Base-by-base conservation (phyloP, 2,329 filamentous ascomycete species). In the Stagonosporopsis rhizophila region DNA sequence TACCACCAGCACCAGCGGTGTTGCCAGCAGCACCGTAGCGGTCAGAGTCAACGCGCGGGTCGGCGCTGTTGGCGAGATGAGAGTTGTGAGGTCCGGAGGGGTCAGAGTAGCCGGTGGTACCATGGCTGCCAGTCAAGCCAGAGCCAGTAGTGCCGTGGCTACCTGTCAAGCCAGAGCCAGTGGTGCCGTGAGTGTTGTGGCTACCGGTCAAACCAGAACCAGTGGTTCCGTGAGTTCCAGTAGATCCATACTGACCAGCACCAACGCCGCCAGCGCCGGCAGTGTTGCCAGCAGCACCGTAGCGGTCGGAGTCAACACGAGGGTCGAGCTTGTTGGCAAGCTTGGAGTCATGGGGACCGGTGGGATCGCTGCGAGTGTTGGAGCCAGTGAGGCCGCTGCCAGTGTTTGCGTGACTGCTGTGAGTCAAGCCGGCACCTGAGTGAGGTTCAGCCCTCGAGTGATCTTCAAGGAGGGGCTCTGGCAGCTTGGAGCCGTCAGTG, bases 291-390 rank as follows among this genome's bases (percentile, higher is more conserved):
- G 67, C 65, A 8, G 57, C 41, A 17, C 69, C 69, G 34, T 61
- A 57, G 20, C 58, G 59, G 60, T 68, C 61, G n/a, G 67, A 69
- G 46, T 73, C 72, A 8, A 75, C 71, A 6, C 70, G 59, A 3
- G 73, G 73, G 22, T 59, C 56, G 15, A 38, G 38, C 52, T 59
- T 56, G 59, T 63, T 58, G n/a, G 37, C 50, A 45, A 57, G 39
- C 35, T 49, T 56, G 20, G 59, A 58, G 54, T 53, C 47, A 49
- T 64, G 56, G 44, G 59, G 56, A 44, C 61, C 61, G 15, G 58
- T 61, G 11, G 66, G 69, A 55, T 70, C 60, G 9, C 58, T 60
- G 11, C 46, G 39, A 8, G 44, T 52, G 41, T 34, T 52, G 47
- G 22, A 37, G 42, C 54, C 58, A 32, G 48, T 52, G 20, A 56